These are phyloP conservation scores for Sugiyamaella japonica DNA, from an alignment of 1,139 yeast species.

Conservation along the genomic window DNA sequence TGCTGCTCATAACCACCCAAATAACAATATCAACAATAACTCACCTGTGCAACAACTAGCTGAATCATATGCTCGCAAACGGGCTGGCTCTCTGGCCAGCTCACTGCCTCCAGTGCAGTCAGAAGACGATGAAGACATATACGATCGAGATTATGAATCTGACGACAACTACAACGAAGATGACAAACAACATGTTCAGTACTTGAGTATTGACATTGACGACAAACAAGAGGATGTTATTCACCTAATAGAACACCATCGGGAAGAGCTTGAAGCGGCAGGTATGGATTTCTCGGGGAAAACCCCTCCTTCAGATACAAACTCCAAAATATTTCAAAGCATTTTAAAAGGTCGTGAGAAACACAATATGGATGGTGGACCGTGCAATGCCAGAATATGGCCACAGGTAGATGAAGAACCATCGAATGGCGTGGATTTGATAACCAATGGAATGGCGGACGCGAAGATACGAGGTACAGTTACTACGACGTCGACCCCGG, in stretches of 20 bases:
- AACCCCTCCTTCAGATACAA: conserved; percentile 8
- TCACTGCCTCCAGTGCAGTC: background rate
- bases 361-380: conserved; percentile 14
- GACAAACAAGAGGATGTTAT: conserved; percentile 11
- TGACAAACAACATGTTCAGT: conserved; percentile 5
- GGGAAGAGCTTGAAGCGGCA: conserved; percentile 13
- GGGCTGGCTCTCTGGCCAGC: too few species aligned
- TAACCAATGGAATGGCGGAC: background rate
- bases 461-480: conserved; percentile 8
- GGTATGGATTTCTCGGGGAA: conserved; percentile 5
- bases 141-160: conserved; percentile 20
- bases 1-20: background rate
- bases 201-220: background rate
- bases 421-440: background rate
- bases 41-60: too few species aligned
- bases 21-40: background rate
- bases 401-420: conserved; percentile 2
- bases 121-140: conserved; percentile 1
- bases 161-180: conserved; percentile 17
- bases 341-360: conserved; percentile 11
- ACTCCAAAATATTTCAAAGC: conserved; percentile 4
- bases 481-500: background rate
- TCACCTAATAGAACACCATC: conserved; percentile 13
- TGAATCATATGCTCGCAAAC: too few species aligned
- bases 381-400: conserved; percentile 7